Percentiles rank a stretch among this genome's conserved stretches.
Conservation (phyloP, 1,139 yeast species). For the Kodamaea anthophila region DNA sequence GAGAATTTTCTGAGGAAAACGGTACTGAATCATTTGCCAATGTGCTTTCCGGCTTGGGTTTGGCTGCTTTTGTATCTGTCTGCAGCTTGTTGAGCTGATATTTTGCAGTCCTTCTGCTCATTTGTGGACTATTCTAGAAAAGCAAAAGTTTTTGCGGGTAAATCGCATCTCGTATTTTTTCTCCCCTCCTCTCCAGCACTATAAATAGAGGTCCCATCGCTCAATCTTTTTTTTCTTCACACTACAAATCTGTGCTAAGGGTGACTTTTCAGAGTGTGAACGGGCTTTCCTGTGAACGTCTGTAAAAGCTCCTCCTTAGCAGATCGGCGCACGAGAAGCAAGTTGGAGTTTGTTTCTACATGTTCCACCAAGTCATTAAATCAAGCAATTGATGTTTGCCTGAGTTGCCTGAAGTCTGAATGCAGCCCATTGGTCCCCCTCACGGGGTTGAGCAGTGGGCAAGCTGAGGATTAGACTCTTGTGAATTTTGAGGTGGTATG, state of each 20-base stretch:
- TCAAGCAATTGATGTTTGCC: conserved; percentile 16
- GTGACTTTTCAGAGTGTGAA: conserved; percentile 29
- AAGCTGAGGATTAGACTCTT: conserved; percentile 18
- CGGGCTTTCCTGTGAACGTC: conserved; percentile 23
- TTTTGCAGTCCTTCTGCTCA: conserved; percentile 21
- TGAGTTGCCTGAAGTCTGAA: conserved; percentile 24
- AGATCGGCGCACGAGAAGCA: conserved; percentile 70
- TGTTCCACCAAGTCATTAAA: conserved; percentile 13
- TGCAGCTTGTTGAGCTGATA: conserved; percentile 10
- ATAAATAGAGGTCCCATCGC: conserved; percentile 7
- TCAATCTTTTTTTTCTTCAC: conserved; percentile 11
- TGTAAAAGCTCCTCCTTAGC: conserved; percentile 42
- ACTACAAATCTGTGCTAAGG: conserved; percentile 48
- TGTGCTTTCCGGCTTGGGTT: conserved; percentile 4
- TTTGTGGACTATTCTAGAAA: conserved; percentile 3
- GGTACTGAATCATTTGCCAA: conserved; percentile 23
- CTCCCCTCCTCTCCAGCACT: conserved; percentile 3
- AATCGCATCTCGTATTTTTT: conserved; percentile 8
- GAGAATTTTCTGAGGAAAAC: conserved; percentile 22
- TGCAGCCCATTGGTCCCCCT: conserved; percentile 39
- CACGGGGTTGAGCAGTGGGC: conserved; percentile 49
- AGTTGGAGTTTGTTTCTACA: conserved; percentile 25
- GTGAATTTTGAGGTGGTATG: conserved; percentile 14
- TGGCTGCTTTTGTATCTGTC: conserved; percentile 3
- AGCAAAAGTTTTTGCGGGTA: conserved; percentile 15